A percentile compares a stretch with the other conserved stretches of the same genome.
Conservation (phyloP, 2,329 filamentous ascomycete genomes). For the Diaporthe helianthi region DNA sequence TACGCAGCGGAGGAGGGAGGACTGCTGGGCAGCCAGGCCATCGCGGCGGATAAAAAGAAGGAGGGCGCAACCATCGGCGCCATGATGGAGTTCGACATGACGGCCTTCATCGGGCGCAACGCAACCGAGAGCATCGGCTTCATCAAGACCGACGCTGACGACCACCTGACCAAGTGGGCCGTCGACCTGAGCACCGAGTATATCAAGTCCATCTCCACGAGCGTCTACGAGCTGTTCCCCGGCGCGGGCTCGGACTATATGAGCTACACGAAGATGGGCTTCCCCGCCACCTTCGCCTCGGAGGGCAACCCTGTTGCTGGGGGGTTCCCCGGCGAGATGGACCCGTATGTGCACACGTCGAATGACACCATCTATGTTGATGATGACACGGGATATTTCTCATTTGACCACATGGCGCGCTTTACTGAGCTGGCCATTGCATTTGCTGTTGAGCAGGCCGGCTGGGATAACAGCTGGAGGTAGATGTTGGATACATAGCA, state of each 20-base stretch:
- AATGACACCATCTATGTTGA: constrained; percentile 49
- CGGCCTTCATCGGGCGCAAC: constrained; percentile 47
- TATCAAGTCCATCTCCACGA: constrained; percentile 43
- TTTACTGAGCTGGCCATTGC: constrained; percentile 50
- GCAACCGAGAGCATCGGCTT: constrained; percentile 49
- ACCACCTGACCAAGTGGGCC: constrained; percentile 46
- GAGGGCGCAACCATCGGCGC: constrained; percentile 69
- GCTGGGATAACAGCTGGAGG: constrained; percentile 50
- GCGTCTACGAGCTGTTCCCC: constrained; percentile 43
- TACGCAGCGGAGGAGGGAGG: constrained; percentile 85
- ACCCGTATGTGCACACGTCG: constrained; percentile 47
- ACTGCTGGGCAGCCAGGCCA: constrained; percentile 75
- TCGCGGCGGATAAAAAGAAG: constrained; percentile 72
- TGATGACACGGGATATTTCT: constrained; percentile 48
- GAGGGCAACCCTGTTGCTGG: constrained; percentile 47
- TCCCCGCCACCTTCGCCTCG: constrained; percentile 47
- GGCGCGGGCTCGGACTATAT: constrained; percentile 51
- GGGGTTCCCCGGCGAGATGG: constrained; percentile 44
- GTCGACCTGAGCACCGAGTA: constrained; percentile 46
- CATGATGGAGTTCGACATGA: constrained; percentile 70
- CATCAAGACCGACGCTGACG: constrained; percentile 48
- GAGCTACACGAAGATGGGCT: constrained; percentile 49
- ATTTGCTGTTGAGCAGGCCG: constrained; percentile 48
- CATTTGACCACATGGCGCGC: constrained; percentile 50
- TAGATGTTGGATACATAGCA: constrained; percentile 33